Base-by-base conservation (phyloP, 140 eudicot genomes). In the Anethum foeniculum region DNA sequence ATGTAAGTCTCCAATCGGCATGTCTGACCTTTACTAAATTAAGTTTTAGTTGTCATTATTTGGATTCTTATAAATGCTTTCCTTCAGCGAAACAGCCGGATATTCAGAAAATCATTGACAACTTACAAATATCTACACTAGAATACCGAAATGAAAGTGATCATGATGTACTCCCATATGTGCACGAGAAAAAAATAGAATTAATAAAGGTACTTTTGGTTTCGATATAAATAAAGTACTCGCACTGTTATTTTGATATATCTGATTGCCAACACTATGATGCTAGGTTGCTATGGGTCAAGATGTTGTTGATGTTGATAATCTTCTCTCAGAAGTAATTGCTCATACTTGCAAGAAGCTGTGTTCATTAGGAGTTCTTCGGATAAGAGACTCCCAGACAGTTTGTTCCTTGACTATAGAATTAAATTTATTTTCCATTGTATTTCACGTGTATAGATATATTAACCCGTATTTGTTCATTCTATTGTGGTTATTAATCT, bases 251-350 rank as follows among this genome's bases (percentile, higher is more conserved):
- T 46, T 48, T 38, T 6, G 41, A 19, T 79, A 4, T 71, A 60
- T 76, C 12, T 67, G 13, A 80, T 54, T 80, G 19, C 43, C 64
- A 62, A 43, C 60, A 34, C 27, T 41, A 79, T 87, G 81, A 43
- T 89, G 83, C 79, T 87, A 95, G 99, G 99, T 95, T 82, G 85
- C 90, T 28, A 87, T 95, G 97, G 97, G 96, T 48, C 83, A 89
- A 79, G 91, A 85, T 82, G 97, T 97, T 82, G 83, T 65, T 80
- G 92, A 92, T 54, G 84, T 82, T 79, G 69, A 87, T 74, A 80
- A 83, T 81, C 62, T 92, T 77, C 86, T 95, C 65, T 38, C 85
- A 85, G 89, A 85, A 79, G 91, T 88, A 28, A 85, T 84, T 15
- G 87, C 86, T 14, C 96, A 88, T 81, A 74, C 72, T 80, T 81